Conservation (phyloP, 148 eudicot genomes). For the Limonium bicolor region DNA sequence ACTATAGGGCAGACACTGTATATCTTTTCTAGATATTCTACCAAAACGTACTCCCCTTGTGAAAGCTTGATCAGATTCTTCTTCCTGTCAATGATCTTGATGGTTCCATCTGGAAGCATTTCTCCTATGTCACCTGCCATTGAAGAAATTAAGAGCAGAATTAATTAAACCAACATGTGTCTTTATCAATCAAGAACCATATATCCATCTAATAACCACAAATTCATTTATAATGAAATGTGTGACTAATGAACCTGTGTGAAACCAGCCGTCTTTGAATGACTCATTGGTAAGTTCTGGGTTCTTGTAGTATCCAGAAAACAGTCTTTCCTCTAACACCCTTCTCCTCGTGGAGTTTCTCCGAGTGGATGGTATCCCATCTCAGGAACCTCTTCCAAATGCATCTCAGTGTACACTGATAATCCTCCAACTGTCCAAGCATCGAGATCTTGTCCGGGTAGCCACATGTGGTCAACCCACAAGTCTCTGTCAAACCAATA, state of each 20-base stretch:
- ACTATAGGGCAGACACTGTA: constrained; percentile 54
- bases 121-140: constrained; percentile 97
- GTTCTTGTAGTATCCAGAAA: constrained; percentile 89
- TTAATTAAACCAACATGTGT: not conserved
- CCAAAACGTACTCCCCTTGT: constrained; percentile 90
- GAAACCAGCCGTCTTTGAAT: constrained; percentile 83
- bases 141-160: too few relatives aligned
- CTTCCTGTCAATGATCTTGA: constrained; percentile 83
- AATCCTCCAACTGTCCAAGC: constrained; percentile 71
- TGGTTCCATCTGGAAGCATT: constrained; percentile 65
- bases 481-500: constrained; percentile 88
- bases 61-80: constrained; percentile 94
- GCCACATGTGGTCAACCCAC: constrained; percentile 70
- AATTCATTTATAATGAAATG: not conserved
- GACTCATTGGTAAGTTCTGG: constrained; percentile 61
- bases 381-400: constrained; percentile 84
- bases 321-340: constrained; percentile 61
- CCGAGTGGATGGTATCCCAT: constrained; percentile 91
- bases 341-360: constrained; percentile 68
- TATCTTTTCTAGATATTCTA: constrained; percentile 83
- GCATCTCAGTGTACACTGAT: constrained; percentile 60
- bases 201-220: too few relatives aligned
- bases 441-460: constrained; percentile 85
- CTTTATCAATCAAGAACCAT: not conserved
- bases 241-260: constrained; percentile 41